Conservation (phyloP, 2,329 filamentous ascomycete species). For the Epichloe scottii region DNA sequence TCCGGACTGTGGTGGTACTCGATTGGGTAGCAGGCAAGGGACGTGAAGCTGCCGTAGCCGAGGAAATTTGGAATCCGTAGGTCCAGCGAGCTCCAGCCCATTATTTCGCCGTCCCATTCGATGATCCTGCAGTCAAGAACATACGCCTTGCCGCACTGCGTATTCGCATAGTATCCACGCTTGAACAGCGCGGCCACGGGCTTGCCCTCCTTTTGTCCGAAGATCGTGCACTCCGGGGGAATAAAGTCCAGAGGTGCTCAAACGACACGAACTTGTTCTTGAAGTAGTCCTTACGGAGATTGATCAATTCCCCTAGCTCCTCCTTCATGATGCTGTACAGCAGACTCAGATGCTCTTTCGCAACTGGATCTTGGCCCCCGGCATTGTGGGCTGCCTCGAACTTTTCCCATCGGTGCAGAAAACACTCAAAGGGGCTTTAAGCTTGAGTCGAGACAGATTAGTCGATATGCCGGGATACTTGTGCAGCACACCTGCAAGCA, state of each 20-base stretch:
- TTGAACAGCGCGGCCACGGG: constrained; percentile 27
- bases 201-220: constrained; percentile 26
- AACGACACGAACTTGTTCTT: constrained; percentile 41
- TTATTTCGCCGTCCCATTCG: constrained; percentile 35
- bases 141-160: constrained; percentile 26
- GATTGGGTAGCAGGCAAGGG: constrained; percentile 31
- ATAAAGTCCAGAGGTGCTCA: constrained; percentile 40
- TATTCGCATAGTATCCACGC: constrained; percentile 24
- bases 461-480: constrained; percentile 49
- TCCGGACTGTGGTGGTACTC: constrained; percentile 29
- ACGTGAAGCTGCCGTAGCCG: constrained; percentile 31
- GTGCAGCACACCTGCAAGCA: constrained; percentile 40
- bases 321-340: constrained; percentile 34
- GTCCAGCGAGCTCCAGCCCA: constrained; percentile 26
- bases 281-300: constrained; percentile 37
- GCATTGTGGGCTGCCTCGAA: constrained; percentile 30
- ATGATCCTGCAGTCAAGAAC: constrained; percentile 27
- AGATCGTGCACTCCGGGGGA: constrained; percentile 34
- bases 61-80: constrained; percentile 28
- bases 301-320: constrained; percentile 38
- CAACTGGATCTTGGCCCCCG: constrained; percentile 25
- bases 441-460: constrained; percentile 46
- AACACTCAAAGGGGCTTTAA: constrained; percentile 48
- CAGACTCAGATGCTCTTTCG: constrained; percentile 33
- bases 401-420: constrained; percentile 52